Conservation (phyloP, 768 basidiomycete genomes). For the Pleurotus pulmonarius region DNA sequence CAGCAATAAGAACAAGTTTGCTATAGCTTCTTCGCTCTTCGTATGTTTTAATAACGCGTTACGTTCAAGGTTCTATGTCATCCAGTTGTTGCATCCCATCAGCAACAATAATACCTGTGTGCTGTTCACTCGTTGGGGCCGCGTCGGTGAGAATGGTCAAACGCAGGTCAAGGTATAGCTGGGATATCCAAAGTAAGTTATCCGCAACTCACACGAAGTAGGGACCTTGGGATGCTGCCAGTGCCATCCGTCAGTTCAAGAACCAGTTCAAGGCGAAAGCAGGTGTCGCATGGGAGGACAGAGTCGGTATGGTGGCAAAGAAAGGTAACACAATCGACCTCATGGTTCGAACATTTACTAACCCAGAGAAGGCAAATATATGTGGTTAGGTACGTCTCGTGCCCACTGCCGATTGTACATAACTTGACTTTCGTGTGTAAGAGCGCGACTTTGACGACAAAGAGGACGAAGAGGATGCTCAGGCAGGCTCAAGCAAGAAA, state of each 20-base stretch:
- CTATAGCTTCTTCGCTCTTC: not conserved
- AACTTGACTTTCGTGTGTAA: constrained; percentile 12
- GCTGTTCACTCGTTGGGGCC: constrained; percentile 58
- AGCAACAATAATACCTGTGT: constrained; percentile 29
- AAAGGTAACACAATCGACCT: constrained; percentile 28
- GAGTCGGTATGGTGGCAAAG: constrained; percentile 48
- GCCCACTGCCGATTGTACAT: not conserved
- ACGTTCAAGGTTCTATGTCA: constrained; percentile 47
- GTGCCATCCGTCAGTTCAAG: constrained; percentile 50
- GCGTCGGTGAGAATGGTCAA: constrained; percentile 55
- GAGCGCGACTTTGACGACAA: constrained; percentile 55
- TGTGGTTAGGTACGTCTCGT: constrained; percentile 44
- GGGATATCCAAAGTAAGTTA: not conserved
- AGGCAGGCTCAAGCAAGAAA: constrained; percentile 22
- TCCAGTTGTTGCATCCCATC: constrained; percentile 52
- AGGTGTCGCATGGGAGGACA: constrained; percentile 42
- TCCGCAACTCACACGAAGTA: constrained; percentile 15
- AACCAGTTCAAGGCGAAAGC: constrained; percentile 59
- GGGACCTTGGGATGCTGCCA: constrained; percentile 41
- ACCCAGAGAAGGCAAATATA: constrained; percentile 48
- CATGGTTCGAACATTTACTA: not conserved
- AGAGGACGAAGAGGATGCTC: constrained; percentile 34
- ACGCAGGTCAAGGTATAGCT: constrained; percentile 40
- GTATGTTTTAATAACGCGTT: not conserved
- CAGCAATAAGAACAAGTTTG: constrained; percentile 56